These are phyloP conservation scores for Loxodes magnus DNA, from an alignment of 73 alveolate genomes.

Conservation along the genomic window DNA sequence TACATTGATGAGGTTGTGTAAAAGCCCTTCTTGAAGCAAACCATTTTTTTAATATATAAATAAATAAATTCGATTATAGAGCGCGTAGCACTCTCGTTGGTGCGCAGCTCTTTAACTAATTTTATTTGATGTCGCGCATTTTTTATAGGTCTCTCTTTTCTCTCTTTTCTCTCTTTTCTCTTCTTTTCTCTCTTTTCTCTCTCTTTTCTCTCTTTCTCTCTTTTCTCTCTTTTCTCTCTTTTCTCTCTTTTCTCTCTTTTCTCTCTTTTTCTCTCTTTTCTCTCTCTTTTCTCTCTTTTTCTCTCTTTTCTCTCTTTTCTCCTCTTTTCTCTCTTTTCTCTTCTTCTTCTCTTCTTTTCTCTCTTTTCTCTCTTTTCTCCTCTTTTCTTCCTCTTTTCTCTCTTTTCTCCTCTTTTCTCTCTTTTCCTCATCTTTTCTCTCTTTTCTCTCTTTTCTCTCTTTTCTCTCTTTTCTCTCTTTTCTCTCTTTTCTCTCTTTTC, in stretches of 20 bases:
- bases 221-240: neutral
- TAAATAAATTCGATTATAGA: too few relatives aligned
- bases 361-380: neutral
- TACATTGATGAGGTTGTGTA: too few relatives aligned
- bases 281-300: neutral
- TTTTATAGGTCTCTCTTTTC: too few relatives aligned
- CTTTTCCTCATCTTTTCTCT: constrained; percentile 4
- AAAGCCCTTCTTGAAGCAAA: too few relatives aligned
- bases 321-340: neutral
- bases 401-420: neutral
- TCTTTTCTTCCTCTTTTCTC: neutral
- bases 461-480: neutral
- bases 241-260: constrained; percentile 4
- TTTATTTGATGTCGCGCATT: neutral
- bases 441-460: neutral
- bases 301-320: neutral
- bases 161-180: neutral
- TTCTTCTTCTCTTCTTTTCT: neutral
- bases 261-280: constrained; percentile 9
- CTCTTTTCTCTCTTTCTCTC: constrained; percentile 7
- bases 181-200: constrained; percentile 7
- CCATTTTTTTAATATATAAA: too few relatives aligned
- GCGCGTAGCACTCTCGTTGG: too few relatives aligned
- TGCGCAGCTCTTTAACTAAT: too few relatives aligned
- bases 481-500: neutral